phyloP scores from a whole-genome alignment of 352 stramenopile species.

The Phytophthora sojae region DNA sequence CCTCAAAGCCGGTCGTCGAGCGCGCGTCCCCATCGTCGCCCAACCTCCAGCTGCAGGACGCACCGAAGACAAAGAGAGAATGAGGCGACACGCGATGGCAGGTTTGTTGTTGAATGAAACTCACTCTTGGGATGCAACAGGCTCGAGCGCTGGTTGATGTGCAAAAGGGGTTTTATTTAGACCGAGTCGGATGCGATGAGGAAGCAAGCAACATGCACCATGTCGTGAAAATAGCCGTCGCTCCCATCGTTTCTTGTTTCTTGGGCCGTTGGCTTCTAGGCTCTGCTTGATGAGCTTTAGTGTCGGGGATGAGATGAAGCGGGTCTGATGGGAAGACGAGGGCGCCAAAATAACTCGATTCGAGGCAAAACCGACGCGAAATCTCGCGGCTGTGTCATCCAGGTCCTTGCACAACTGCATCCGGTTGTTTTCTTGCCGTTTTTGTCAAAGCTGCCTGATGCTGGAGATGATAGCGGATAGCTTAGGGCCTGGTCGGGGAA shows the following conservation, averaged over 20 bases:
- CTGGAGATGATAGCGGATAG: no score
- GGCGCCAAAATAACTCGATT: not conserved
- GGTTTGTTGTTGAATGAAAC: constrained; percentile 21
- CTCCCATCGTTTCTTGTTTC: not conserved
- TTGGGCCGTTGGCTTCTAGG: not conserved
- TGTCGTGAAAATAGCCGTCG: constrained; percentile 10
- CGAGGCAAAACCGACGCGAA: not conserved
- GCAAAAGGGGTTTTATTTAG: constrained; percentile 29
- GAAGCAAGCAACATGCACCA: constrained; percentile 9
- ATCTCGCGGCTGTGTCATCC: not conserved
- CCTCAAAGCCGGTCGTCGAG: not conserved
- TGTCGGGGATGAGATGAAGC: not conserved
- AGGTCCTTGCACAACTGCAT: not conserved
- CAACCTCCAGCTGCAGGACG: constrained; percentile 20
- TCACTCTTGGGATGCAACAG: constrained; percentile 27
- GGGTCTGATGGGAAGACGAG: not conserved
- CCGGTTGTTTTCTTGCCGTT: not conserved
- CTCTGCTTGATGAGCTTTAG: not conserved
- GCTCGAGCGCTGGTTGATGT: constrained; percentile 6
- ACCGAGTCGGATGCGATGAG: constrained; percentile 11
- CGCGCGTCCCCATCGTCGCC: constrained; percentile 26
- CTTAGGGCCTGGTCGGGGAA: no score
- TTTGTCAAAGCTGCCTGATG: not conserved
- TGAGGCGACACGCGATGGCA: constrained; percentile 17
- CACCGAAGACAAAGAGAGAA: constrained; percentile 35